Base-by-base conservation (phyloP, 2,329 filamentous ascomycete species). In the Penicillium hesseltinei region DNA sequence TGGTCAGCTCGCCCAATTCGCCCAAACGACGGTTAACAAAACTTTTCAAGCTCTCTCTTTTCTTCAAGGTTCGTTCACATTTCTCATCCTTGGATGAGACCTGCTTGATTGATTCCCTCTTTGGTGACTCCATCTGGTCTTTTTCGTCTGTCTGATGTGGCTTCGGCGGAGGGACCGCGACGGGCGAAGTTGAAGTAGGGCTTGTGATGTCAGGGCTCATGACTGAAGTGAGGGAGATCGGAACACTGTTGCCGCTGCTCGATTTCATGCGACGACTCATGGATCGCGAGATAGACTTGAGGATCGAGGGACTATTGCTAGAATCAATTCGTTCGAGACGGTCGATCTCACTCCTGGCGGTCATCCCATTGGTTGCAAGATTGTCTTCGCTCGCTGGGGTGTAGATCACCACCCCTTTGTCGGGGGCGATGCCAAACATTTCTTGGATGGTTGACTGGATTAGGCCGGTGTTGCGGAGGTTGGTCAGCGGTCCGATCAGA, bases 381-480 rank as follows among this genome's bases (percentile, higher is more conserved):
- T 88, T 88, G 55, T 91, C 88, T 66, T 93, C 90, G 0, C 82
- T 72, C 5, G 91, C 83, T 1, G 88, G 77, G 7, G 86, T 75
- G 66, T 93, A 96, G 35, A 87, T 85, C 55, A 96, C 75, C 35
- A 92, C 81, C 1, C 92, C 91, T 39, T 90, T 83, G 1, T 84
- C 78, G 0, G 86, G 73, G 0, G 80, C 67, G 3, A 96, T 89
- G 2, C 84, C 83, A 0, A 96, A 78, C 0, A 86, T 80, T 25
- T 91, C 88, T 15, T 86, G 81, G 73, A 96, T 82, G 71, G 89
- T 88, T n/a, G 80, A 81, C 69, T 94, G 90, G 4, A 95, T 83
- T 19, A 95, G 76, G n/a, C 82, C 81, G 1, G 90, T 86, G 72
- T 93, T 94, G 61, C 91, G 85, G 71, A 89, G 89, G 76, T 96